Evolutionary conservation across 148 eudicot species (phyloP).

Genomic region (Polygonum maritimum): DNA sequence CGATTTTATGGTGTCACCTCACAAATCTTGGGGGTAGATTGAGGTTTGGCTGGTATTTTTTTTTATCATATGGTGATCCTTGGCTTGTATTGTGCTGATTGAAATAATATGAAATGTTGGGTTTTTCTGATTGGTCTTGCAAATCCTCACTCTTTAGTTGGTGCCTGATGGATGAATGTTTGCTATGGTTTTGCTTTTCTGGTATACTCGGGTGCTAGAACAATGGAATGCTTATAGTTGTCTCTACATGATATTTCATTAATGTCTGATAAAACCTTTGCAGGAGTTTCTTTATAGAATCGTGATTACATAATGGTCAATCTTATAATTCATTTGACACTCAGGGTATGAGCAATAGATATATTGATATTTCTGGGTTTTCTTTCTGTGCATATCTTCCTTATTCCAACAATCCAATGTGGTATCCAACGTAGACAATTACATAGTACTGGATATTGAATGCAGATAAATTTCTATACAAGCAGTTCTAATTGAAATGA

Average conservation of each 20-base stretch:
- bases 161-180: background rate
- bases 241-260: background rate
- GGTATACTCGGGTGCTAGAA: background rate
- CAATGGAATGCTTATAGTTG: background rate
- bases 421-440: background rate
- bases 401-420: background rate
- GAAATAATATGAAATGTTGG: constrained; percentile 1
- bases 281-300: background rate
- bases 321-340: background rate
- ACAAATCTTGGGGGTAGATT: background rate
- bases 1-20: background rate
- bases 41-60: background rate
- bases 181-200: background rate
- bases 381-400: background rate
- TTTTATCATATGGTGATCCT: background rate
- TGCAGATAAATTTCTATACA: background rate
- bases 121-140: background rate
- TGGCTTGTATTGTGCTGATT: constrained; percentile 3
- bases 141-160: background rate
- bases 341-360: background rate
- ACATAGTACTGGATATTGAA: background rate
- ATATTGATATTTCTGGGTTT: background rate
- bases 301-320: background rate
- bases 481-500: background rate
- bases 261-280: background rate